These are phyloP conservation scores for Tranzscheliella williamsii DNA, from an alignment of 1,284 basidiomycete species.

Conservation along the genomic window DNA sequence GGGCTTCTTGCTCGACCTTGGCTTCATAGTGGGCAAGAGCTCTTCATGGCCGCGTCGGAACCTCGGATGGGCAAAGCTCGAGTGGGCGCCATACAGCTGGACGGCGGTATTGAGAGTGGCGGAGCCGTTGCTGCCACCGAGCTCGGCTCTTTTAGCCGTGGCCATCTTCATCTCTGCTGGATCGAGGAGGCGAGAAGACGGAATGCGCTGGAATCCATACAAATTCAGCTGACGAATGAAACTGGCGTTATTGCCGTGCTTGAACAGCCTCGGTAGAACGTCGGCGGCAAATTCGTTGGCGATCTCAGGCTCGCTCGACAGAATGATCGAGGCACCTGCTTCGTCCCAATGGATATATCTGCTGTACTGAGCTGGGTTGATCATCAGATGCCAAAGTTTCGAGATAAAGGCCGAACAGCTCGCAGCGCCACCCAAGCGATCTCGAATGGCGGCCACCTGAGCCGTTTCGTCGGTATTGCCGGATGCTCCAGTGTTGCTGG, in stretches of 20 bases:
- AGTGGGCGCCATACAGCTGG: conserved; percentile 57
- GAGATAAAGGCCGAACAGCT: conserved; percentile 60
- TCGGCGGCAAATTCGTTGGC: conserved; percentile 57
- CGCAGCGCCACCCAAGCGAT: conserved; percentile 56
- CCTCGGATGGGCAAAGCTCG: conserved; percentile 57
- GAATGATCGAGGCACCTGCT: conserved; percentile 57
- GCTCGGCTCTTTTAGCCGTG: conserved; percentile 22
- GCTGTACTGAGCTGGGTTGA: conserved; percentile 53
- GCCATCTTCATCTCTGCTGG: conserved; percentile 51
- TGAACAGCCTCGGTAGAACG: conserved; percentile 56
- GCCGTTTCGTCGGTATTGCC: conserved; percentile 49
- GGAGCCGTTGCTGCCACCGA: conserved; percentile 6
- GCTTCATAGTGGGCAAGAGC: conserved; percentile 58
- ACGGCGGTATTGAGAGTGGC: conserved; percentile 52
- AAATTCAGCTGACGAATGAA: conserved; percentile 60
- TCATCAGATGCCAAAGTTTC: conserved; percentile 61
- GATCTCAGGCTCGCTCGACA: conserved; percentile 54
- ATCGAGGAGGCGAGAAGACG: conserved; percentile 54
- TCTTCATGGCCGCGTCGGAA: conserved; percentile 54
- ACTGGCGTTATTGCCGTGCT: conserved; percentile 60
- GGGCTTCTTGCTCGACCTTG: conserved; percentile 58
- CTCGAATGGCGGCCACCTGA: conserved; percentile 57
- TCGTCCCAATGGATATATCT: conserved; percentile 56
- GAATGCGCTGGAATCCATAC: conserved; percentile 60
- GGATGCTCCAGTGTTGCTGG: conserved; percentile 31